Conservation (phyloP, 2,329 filamentous ascomycete genomes). For the Cladosporium colombiae region DNA sequence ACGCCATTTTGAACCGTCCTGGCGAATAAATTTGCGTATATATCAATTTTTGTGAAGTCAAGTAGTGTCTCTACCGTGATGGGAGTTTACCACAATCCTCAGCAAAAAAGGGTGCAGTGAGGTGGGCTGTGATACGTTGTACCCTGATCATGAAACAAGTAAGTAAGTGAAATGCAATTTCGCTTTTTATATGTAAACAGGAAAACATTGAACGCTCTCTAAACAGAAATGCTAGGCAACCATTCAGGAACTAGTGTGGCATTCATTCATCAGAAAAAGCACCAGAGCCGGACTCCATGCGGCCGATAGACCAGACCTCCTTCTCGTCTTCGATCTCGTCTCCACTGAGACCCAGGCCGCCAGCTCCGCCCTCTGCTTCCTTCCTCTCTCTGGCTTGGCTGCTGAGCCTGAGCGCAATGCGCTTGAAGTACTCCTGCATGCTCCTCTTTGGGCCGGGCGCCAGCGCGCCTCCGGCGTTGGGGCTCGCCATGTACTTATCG, state of each 20-base stretch:
- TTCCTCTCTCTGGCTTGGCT: conserved; percentile 82
- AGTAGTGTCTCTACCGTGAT: not conserved
- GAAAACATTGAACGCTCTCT: not conserved
- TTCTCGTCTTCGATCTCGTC: conserved; percentile 93
- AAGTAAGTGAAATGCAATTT: not conserved
- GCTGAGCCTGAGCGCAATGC: conserved; percentile 82
- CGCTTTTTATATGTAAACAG: not conserved
- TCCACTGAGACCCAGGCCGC: conserved; percentile 79
- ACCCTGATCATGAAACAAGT: not conserved
- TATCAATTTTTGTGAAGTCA: not conserved
- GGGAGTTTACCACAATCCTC: not conserved
- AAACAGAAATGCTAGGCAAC: not conserved
- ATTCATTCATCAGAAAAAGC: conserved; percentile 24
- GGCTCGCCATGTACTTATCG: conserved; percentile 80
- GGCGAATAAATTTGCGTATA: not conserved
- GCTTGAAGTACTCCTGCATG: conserved; percentile 97
- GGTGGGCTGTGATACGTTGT: not conserved
- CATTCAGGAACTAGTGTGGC: not conserved
- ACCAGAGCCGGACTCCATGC: conserved; percentile 73
- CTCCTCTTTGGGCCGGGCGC: conserved; percentile 75
- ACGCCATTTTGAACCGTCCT: not conserved
- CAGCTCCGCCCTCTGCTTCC: conserved; percentile 87
- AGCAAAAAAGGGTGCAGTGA: not conserved
- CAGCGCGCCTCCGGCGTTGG: conserved; percentile 61
- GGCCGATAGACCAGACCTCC: conserved; percentile 94